phyloP scores from a whole-genome alignment of 208 protist species.

The Trypanosoma scelopori region DNA sequence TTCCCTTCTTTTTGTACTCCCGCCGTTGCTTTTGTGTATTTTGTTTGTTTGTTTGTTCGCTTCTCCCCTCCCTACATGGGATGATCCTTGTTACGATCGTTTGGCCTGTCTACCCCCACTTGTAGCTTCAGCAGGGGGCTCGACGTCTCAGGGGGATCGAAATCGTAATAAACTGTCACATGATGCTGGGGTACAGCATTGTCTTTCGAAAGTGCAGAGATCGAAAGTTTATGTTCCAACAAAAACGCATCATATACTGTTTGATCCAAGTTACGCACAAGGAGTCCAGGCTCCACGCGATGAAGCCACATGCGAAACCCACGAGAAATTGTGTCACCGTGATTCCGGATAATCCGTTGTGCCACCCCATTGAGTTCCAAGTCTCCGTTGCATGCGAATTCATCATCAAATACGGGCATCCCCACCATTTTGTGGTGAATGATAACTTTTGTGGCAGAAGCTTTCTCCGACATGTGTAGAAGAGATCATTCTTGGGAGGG shows the following conservation, averaged over 20 bases:
- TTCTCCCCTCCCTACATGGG: background rate
- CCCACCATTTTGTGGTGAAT: conserved; percentile 71
- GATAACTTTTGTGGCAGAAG: conserved; percentile 17
- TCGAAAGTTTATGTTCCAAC: conserved; percentile 17
- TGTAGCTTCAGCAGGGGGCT: conserved; percentile 33
- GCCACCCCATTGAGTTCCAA: conserved; percentile 45
- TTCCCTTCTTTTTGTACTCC: background rate
- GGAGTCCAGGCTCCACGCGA: conserved; percentile 65
- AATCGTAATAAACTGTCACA: conserved; percentile 76
- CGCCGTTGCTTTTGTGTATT: background rate
- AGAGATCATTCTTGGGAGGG: background rate
- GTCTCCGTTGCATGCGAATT: conserved; percentile 29
- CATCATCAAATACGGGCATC: conserved; percentile 62
- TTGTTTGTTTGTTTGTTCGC: too few relatives aligned
- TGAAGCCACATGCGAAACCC: conserved; percentile 61
- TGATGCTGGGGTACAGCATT: background rate
- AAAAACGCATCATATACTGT: conserved; percentile 48
- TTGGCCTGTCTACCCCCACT: background rate
- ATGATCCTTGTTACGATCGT: conserved; percentile 2
- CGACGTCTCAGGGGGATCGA: conserved; percentile 30
- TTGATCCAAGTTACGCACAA: conserved; percentile 51
- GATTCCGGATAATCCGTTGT: conserved; percentile 47
- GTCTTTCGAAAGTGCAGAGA: background rate
- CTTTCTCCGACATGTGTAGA: conserved; percentile 1
- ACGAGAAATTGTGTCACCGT: conserved; percentile 42